Percentiles rank a stretch among this genome's conserved stretches.
Evolutionary conservation across 1,284 basidiomycete genomes (phyloP).

Genomic region (Marasmius fiardii): DNA sequence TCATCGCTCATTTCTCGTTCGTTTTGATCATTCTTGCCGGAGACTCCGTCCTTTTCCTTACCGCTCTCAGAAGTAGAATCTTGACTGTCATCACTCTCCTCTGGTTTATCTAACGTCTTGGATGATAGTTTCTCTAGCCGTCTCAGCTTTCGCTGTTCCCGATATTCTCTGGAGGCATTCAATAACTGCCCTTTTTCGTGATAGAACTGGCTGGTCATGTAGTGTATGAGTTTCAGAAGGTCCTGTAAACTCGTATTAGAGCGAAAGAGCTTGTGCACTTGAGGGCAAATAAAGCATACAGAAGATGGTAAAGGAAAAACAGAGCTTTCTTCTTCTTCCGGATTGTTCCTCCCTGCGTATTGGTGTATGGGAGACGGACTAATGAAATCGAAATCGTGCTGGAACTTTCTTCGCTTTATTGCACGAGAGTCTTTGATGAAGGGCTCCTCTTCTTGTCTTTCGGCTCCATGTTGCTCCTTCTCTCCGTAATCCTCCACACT

Average conservation of each 20-base stretch:
- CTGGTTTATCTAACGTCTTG: not conserved
- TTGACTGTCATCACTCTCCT: constrained; percentile 13
- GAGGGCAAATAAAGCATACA: constrained; percentile 27
- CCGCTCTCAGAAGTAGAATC: constrained; percentile 1
- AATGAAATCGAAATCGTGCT: constrained; percentile 36
- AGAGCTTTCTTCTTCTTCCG: not conserved
- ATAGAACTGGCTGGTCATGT: constrained; percentile 63
- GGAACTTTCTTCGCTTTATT: constrained; percentile 35
- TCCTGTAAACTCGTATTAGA: constrained; percentile 41
- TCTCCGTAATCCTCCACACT: constrained; percentile 7
- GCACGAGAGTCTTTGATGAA: constrained; percentile 20
- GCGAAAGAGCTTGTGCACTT: not conserved
- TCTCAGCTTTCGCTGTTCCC: constrained; percentile 36
- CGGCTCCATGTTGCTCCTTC: not conserved
- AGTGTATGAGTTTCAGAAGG: constrained; percentile 65
- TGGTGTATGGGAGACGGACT: constrained; percentile 9
- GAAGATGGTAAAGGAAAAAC: constrained; percentile 39
- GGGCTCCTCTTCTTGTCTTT: constrained; percentile 3
- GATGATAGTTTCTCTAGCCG: constrained; percentile 15
- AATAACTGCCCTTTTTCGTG: constrained; percentile 53
- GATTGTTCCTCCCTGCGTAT: not conserved
- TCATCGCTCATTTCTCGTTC: not conserved
- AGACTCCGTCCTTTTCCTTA: not conserved
- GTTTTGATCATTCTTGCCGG: not conserved
- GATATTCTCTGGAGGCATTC: constrained; percentile 45